phyloP scores from a whole-genome alignment of 2,329 filamentous ascomycete genomes.

The Fusarium torulosum region DNA sequence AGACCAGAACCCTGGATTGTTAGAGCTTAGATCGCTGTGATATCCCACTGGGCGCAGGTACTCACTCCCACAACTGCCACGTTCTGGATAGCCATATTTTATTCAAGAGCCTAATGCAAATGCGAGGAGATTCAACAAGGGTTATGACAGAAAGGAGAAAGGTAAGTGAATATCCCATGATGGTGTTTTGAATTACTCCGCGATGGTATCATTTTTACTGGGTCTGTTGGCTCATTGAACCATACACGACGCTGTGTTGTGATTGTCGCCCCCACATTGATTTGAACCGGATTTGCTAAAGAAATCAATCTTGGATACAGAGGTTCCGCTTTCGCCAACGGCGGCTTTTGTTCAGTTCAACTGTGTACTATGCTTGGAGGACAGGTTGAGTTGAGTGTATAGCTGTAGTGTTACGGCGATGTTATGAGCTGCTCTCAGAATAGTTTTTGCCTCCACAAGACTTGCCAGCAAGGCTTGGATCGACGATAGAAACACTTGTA shows the following conservation, averaged over 20 bases:
- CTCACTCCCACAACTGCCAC: conserved; percentile 20
- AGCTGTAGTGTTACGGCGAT: too few relatives aligned
- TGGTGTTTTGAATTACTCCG: conserved; percentile 1
- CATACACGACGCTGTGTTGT: neutral
- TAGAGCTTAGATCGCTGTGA: neutral
- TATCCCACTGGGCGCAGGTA: fast-evolving
- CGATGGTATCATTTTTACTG: conserved; percentile 1
- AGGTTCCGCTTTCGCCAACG: neutral
- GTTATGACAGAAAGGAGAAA: neutral
- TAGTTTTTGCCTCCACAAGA: too few relatives aligned
- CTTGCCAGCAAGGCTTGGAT: too few relatives aligned
- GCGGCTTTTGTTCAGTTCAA: neutral
- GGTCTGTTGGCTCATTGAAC: neutral
- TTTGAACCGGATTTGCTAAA: neutral
- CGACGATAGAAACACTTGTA: too few relatives aligned
- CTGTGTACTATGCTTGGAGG: neutral
- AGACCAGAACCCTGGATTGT: conserved; percentile 10
- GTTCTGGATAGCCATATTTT: conserved; percentile 5
- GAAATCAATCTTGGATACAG: neutral
- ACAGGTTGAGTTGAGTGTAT: too few relatives aligned
- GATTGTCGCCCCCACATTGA: neutral
- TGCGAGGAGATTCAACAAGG: too few relatives aligned
- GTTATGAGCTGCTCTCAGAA: too few relatives aligned
- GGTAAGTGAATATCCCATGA: neutral
- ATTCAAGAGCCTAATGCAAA: too few relatives aligned